Base-by-base conservation (phyloP, 2,329 filamentous ascomycete genomes). In the Hypoxylon sp. region DNA sequence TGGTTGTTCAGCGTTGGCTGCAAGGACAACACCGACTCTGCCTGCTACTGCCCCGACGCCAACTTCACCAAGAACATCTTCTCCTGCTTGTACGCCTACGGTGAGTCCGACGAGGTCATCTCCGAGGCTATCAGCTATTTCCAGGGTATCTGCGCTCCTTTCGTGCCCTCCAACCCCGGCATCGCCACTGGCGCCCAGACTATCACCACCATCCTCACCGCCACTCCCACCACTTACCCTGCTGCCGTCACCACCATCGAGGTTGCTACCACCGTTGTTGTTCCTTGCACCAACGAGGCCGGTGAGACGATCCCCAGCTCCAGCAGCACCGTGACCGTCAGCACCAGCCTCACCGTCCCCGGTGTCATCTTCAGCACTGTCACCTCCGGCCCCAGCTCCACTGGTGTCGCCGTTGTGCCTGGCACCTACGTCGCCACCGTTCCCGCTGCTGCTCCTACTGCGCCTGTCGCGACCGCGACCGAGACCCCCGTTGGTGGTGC, bases 121-220 rank as follows among this genome's bases (percentile, higher is more conserved):
- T 85, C 89, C 61, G 82, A 89, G 74, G 93, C 94, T 68, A 86
- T 96, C 66, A 87, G 88, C 76, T 97, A 93, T 89, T 91, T 98
- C 85, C 91, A 95, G 81, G 95, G 95, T 79, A 93, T 98, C 82
- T 98, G 95, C 84, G 94, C 92, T 64, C 83, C 87, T 59, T 91
- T 91, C 81, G 87, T 93, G 37, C 84, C 87, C 14, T 75, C 87
- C 78, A 97, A 98, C 88, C 94, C 95, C n/a, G 92, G 86, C 71
- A 92, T 98, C 76, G 88, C 93, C 77, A 97, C 92, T 55, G 90
- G 88, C 70, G 89, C 93, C 74, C 89, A 92, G 25, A 85, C 85
- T 42, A 83, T 89, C 79, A 88, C 89, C 74, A 86, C 85, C 61
- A 87, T 91, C 80, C 85, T 89, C 77, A 86, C 87, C 33, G 83